phyloP scores from a whole-genome alignment of 306 rosid genomes.

The Cicer arietinum region DNA sequence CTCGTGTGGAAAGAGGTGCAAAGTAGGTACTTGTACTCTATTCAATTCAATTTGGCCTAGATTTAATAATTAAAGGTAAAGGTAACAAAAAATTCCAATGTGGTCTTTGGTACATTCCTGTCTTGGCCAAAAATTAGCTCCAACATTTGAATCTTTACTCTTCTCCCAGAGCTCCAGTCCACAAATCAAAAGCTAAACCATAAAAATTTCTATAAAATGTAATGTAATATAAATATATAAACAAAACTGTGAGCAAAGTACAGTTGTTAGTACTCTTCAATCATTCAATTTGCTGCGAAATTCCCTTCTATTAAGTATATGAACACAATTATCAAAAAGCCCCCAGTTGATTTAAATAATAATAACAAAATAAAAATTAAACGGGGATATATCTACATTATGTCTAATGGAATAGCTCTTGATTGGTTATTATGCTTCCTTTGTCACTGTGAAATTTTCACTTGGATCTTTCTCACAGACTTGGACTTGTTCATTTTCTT shows the following conservation, averaged over 20 bases:
- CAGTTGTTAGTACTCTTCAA: slow-evolving; percentile 27
- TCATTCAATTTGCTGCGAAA: slow-evolving; percentile 22
- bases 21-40: background rate
- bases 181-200: background rate
- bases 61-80: background rate
- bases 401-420: background rate
- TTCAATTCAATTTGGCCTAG: background rate
- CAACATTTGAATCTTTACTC: no score
- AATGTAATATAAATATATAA: background rate
- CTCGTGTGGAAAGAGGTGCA: slow-evolving; percentile 1
- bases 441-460: slow-evolving; percentile 10
- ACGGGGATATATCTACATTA: slow-evolving; percentile 45
- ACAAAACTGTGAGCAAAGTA: slow-evolving; percentile 42
- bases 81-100: no score
- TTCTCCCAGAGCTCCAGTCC: no score
- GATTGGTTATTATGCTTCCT: no score
- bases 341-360: slow-evolving; percentile 31
- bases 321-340: slow-evolving; percentile 37
- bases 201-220: background rate
- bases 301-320: slow-evolving; percentile 28
- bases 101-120: no score
- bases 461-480: slow-evolving; percentile 68
- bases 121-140: no score
- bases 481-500: slow-evolving; percentile 73
- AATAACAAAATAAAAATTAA: slow-evolving; percentile 24